phyloP scores from a whole-genome alignment of 805 yeast genomes.

The Geotrichum ghanense region DNA sequence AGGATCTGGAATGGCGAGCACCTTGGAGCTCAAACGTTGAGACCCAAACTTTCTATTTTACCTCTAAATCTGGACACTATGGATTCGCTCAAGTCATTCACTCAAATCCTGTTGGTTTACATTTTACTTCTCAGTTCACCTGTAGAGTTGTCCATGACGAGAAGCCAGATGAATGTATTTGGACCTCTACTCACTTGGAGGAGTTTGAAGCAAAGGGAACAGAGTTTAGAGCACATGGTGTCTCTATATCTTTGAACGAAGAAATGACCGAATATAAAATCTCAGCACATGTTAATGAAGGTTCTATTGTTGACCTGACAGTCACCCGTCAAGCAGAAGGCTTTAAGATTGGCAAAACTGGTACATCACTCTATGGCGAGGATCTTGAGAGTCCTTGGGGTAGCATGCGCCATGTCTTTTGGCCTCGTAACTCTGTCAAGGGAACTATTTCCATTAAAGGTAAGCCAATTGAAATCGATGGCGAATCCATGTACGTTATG shows the following conservation, averaged over 20 bases:
- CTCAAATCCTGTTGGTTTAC: slow-evolving; percentile 80
- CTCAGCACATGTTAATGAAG: slow-evolving; percentile 54
- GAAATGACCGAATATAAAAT: slow-evolving; percentile 42
- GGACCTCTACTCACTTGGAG: slow-evolving; percentile 89
- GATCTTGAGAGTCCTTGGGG: slow-evolving; percentile 89
- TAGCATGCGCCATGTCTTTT: slow-evolving; percentile 86
- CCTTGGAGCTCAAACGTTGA: slow-evolving; percentile 87
- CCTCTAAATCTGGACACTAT: slow-evolving; percentile 47
- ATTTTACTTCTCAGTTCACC: slow-evolving; percentile 80
- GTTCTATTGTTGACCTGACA: slow-evolving; percentile 58
- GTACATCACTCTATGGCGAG: slow-evolving; percentile 78
- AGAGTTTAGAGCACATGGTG: slow-evolving; percentile 63
- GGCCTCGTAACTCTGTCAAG: slow-evolving; percentile 75
- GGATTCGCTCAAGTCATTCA: slow-evolving; percentile 95
- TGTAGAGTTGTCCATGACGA: slow-evolving; percentile 60
- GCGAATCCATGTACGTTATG: slow-evolving; percentile 72
- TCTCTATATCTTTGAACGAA: slow-evolving; percentile 50
- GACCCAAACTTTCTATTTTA: slow-evolving; percentile 86
- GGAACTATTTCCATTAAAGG: slow-evolving; percentile 51
- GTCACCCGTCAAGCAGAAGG: slow-evolving; percentile 57
- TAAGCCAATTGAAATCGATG: slow-evolving; percentile 24
- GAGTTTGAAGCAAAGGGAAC: slow-evolving; percentile 64
- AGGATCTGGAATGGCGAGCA: slow-evolving; percentile 63
- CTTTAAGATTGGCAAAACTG: slow-evolving; percentile 82
- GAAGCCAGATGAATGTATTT: slow-evolving; percentile 43